Percentiles rank a stretch among this genome's conserved stretches.
Evolutionary conservation across 257 asterid genomes (phyloP).

Genomic region (Verbascum thapsus): DNA sequence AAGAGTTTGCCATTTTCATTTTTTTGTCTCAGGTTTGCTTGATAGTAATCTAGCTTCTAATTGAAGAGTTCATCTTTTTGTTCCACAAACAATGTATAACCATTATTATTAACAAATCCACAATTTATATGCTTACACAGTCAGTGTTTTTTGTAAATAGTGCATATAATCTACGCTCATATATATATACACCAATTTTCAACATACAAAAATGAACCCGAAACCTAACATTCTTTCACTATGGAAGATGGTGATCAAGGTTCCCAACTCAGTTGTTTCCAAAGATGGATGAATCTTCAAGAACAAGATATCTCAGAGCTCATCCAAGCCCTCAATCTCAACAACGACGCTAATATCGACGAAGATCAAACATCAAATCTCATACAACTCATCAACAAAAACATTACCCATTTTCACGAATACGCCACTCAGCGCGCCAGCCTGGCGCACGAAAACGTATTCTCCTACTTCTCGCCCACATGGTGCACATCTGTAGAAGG

Average conservation of each 20-base stretch:
- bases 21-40: too few species aligned
- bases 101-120: too few species aligned
- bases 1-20: too few species aligned
- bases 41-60: too few species aligned
- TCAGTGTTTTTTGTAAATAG: too few species aligned
- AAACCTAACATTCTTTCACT: not conserved
- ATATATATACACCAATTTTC: not conserved
- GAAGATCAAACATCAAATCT: not conserved
- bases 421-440: conserved; percentile 24
- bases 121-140: too few species aligned
- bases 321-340: conserved; percentile 25
- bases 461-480: conserved; percentile 31
- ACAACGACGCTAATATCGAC: not conserved
- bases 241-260: conserved; percentile 15
- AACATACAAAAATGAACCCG: not conserved
- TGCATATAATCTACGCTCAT: too few species aligned
- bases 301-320: conserved; percentile 42
- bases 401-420: conserved; percentile 27
- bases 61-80: too few species aligned
- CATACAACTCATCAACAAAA: conserved; percentile 22
- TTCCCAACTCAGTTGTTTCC: conserved; percentile 19
- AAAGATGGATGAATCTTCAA: conserved; percentile 37
- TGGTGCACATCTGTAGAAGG: conserved; percentile 48
- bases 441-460: conserved; percentile 23
- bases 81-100: too few species aligned